Conservation (phyloP, 257 asterid genomes). For the Ilex aquifolium region DNA sequence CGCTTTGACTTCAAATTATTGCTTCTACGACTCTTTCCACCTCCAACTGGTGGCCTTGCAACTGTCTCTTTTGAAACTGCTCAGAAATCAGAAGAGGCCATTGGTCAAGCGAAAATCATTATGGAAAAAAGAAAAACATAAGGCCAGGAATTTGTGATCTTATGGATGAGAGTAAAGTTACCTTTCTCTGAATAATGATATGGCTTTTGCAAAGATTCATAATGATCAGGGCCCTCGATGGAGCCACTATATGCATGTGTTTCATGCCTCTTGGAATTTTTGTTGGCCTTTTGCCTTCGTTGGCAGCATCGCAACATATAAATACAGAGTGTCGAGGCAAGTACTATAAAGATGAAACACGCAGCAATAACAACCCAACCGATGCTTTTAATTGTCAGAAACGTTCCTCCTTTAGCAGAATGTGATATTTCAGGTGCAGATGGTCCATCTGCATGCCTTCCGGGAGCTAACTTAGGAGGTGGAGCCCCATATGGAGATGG, state of each 20-base stretch:
- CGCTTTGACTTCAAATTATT: constrained; percentile 10
- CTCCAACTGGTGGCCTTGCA: constrained; percentile 27
- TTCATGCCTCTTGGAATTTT: constrained; percentile 25
- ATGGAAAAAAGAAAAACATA: not conserved
- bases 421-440: constrained; percentile 30
- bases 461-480: constrained; percentile 38
- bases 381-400: constrained; percentile 22
- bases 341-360: constrained; percentile 28
- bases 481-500: constrained; percentile 44
- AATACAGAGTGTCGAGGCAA: constrained; percentile 46
- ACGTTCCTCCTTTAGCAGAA: constrained; percentile 23
- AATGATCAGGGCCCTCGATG: constrained; percentile 24
- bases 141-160: not conserved
- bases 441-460: constrained; percentile 31
- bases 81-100: constrained; percentile 11
- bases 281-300: constrained; percentile 23
- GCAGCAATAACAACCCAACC: constrained; percentile 53
- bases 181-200: constrained; percentile 42
- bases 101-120: constrained; percentile 1
- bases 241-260: constrained; percentile 21
- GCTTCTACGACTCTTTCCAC: constrained; percentile 7
- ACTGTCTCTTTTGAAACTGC: constrained; percentile 34
- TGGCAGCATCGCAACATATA: constrained; percentile 40
- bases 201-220: constrained; percentile 30
- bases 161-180: constrained; percentile 5